Evolutionary conservation across 2,329 filamentous ascomycete genomes (phyloP), one percentile per base, ranked within the genome.

Genomic region (Fusarium tjaetaba): DNA sequence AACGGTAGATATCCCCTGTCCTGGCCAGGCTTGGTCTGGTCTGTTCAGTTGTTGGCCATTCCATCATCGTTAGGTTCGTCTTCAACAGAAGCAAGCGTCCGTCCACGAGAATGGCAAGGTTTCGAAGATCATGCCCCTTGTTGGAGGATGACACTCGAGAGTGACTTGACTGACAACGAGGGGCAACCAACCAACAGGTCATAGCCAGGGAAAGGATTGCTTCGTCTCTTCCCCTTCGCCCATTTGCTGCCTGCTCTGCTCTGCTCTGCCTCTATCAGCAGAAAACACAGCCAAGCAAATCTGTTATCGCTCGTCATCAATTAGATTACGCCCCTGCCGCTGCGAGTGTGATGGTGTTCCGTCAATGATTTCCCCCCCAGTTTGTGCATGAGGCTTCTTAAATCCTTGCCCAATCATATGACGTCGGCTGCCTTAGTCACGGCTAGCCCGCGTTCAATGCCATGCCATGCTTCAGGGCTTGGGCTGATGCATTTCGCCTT

Each of bases 401-500:
- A 68, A 56, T 49, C 58, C 34, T 38, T 22, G 36, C 11, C 76
- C 76, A 78, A 77, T 77, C 72, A 74, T 5, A 15, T 32, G 26
- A 38, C 61, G 36, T 22, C 34, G 42, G 32, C 45, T 56, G 59
- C 58, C 71, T 77, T 78, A 70, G 72, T 72, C 71, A 77, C 70
- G 28, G 52, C 60, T 72, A 68, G 67, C 51, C 62, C 64, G 61
- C 61, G 63, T 61, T 62, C 70, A 68, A 70, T 70, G 58, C 72
- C 74, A 73, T 65, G 68, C 74, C 73, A 77, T 75, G 66, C 70
- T 76, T 57, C 72, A 61, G 65, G 72, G 72, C 73, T 78, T 69
- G 76, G 73, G 65, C 70, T 76, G 75, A 74, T 78, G 76, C 75
- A 77, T 76, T 77, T 78, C 68, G 72, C 73, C 70, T 71, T 67